Evolutionary conservation across 352 stramenopile species (phyloP).

Genomic region (Phytophthora vignae): DNA sequence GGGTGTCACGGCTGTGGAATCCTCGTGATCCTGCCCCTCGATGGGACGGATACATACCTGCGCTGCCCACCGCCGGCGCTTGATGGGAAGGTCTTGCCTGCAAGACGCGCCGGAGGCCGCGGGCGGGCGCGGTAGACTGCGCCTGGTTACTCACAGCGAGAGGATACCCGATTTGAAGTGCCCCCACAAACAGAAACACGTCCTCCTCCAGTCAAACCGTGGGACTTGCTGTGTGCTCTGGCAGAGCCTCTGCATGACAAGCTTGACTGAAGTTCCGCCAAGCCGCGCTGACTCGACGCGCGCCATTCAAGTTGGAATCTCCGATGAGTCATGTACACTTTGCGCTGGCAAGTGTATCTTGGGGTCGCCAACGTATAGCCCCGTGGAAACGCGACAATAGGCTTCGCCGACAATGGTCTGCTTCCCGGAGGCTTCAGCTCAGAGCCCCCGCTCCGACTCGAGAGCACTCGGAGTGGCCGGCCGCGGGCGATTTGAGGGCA

Average conservation of each 20-base stretch:
- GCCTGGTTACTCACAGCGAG: conserved; percentile 14
- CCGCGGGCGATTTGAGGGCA: conserved; percentile 17
- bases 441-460: not conserved
- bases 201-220: conserved; percentile 41
- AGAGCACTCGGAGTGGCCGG: conserved; percentile 2
- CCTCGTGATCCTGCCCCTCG: conserved; percentile 21
- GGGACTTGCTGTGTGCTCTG: conserved; percentile 18
- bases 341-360: conserved; percentile 1
- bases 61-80: not conserved
- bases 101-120: conserved; percentile 7
- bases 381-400: conserved; percentile 33
- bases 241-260: conserved; percentile 13
- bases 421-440: conserved; percentile 29
- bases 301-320: conserved; percentile 10
- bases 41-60: conserved; percentile 35
- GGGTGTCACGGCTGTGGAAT: conserved; percentile 21
- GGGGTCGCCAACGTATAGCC: conserved; percentile 13
- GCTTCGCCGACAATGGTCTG: conserved; percentile 17
- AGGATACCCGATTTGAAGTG: conserved; percentile 40
- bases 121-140: conserved; percentile 13
- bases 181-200: conserved; percentile 20
- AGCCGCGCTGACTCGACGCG: not conserved
- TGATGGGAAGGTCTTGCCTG: conserved; percentile 17
- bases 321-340: conserved; percentile 23
- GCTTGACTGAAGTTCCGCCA: conserved; percentile 17